These are phyloP conservation scores for Boeremia lycopersici DNA, from an alignment of 2,329 filamentous ascomycete species.

Conservation along the genomic window DNA sequence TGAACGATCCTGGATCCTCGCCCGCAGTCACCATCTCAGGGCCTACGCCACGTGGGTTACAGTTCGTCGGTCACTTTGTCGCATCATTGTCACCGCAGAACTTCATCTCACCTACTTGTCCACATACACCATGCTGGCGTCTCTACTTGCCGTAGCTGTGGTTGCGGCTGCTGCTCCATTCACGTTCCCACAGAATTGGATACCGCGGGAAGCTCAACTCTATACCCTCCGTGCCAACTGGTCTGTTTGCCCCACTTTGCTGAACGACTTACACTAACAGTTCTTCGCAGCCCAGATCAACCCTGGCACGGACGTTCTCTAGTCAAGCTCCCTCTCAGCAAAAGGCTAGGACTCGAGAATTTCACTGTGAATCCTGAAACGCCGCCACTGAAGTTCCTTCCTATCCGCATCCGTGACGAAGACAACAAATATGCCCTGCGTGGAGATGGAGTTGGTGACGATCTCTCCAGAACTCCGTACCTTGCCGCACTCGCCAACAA, in stretches of 20 bases:
- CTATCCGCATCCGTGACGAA: slow-evolving; percentile 16
- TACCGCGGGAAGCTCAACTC: neutral
- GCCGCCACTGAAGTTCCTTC: slow-evolving; percentile 19
- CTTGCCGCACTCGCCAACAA: slow-evolving; percentile 22
- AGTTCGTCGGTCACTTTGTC: neutral
- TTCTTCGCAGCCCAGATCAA: slow-evolving; percentile 9
- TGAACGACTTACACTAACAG: neutral
- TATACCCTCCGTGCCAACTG: slow-evolving; percentile 16
- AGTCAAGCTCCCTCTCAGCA: slow-evolving; percentile 19
- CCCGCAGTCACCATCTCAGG: neutral
- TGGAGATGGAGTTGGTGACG: slow-evolving; percentile 14
- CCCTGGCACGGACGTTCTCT: slow-evolving; percentile 28
- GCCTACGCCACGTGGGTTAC: neutral
- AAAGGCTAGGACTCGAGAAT: slow-evolving; percentile 32
- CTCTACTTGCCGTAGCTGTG: neutral
- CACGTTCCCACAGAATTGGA: neutral
- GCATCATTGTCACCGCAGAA: neutral
- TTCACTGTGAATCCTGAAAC: slow-evolving; percentile 30
- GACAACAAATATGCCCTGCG: slow-evolving; percentile 22
- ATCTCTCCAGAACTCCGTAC: slow-evolving; percentile 17
- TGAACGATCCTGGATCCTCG: no score
- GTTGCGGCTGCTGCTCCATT: neutral
- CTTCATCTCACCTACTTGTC: neutral
- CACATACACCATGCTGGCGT: neutral
- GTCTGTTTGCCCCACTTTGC: neutral